These are phyloP conservation scores for Paratinospora sagittata DNA, from an alignment of 164 flowering plant genomes.

Conservation along the genomic window DNA sequence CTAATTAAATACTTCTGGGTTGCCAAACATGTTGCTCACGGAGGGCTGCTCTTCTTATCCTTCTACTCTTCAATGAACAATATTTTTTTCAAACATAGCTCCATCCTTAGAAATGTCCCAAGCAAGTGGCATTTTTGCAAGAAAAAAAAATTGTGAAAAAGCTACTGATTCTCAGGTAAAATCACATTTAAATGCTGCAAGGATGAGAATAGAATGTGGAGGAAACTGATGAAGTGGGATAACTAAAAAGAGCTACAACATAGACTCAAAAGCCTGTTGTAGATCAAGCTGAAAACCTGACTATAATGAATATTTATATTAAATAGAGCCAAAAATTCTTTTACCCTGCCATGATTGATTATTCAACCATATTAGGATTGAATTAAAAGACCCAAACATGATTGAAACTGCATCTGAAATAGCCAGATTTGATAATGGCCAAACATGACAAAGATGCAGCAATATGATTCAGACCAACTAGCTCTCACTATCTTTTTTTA, in stretches of 20 bases:
- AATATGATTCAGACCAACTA: conserved; percentile 17
- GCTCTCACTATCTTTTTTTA: conserved; percentile 11
- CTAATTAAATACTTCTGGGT: too few species aligned
- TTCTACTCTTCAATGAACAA: too few species aligned
- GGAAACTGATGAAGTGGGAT: background rate
- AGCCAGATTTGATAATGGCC: conserved; percentile 16
- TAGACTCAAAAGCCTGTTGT: too few species aligned
- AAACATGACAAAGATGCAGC: conserved; percentile 19
- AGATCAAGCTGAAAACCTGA: conserved; percentile 1
- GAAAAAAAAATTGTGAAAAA: too few species aligned
- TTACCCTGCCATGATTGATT: conserved; percentile 8
- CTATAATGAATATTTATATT: background rate
- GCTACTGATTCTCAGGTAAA: too few species aligned
- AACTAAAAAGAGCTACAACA: background rate
- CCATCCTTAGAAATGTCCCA: too few species aligned
- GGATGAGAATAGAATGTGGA: too few species aligned
- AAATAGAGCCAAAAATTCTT: background rate
- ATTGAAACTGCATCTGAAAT: conserved; percentile 11
- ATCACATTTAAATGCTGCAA: too few species aligned
- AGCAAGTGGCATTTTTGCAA: too few species aligned
- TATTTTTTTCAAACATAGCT: too few species aligned
- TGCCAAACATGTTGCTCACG: too few species aligned
- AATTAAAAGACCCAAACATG: conserved; percentile 14
- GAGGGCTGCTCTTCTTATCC: too few species aligned
- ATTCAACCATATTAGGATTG: conserved; percentile 17